These are phyloP conservation scores for Serendipita sp. DNA, from an alignment of 1,284 basidiomycete species.

Conservation along the genomic window DNA sequence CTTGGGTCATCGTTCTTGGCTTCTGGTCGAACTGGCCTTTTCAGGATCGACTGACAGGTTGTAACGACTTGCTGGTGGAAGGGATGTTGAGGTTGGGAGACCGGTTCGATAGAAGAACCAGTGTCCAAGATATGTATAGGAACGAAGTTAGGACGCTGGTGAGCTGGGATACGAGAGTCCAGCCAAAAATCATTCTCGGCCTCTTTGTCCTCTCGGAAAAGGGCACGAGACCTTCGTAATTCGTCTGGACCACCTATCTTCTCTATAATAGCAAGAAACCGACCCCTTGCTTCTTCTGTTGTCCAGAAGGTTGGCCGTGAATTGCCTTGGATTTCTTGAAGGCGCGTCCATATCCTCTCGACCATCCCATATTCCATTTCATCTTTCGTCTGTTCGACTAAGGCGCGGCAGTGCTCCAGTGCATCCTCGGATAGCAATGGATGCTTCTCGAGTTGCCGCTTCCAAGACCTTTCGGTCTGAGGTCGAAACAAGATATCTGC, in stretches of 20 bases:
- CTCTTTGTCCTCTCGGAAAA: slow-evolving; percentile 29
- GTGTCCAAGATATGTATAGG: slow-evolving; percentile 38
- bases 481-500: slow-evolving; percentile 50
- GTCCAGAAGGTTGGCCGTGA: slow-evolving; percentile 49
- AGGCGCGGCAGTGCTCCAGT: slow-evolving; percentile 39
- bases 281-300: slow-evolving; percentile 53
- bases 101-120: neutral
- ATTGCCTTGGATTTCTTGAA: slow-evolving; percentile 14
- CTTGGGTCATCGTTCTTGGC: neutral
- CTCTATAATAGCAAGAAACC: slow-evolving; percentile 51
- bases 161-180: slow-evolving; percentile 40
- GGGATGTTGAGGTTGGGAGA: neutral
- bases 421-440: slow-evolving; percentile 11
- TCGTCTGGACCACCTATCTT: slow-evolving; percentile 59
- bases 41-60: slow-evolving; percentile 40
- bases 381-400: slow-evolving; percentile 51
- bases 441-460: slow-evolving; percentile 2
- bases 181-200: slow-evolving; percentile 41
- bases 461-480: slow-evolving; percentile 10
- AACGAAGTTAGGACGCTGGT: slow-evolving; percentile 34
- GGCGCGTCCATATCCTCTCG: slow-evolving; percentile 41
- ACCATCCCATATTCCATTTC: slow-evolving; percentile 57
- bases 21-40: slow-evolving; percentile 23
- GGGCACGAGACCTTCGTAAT: slow-evolving; percentile 38
- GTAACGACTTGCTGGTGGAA: slow-evolving; percentile 34